Conservation (phyloP, 306 rosid genomes). For the Geum urbanum region DNA sequence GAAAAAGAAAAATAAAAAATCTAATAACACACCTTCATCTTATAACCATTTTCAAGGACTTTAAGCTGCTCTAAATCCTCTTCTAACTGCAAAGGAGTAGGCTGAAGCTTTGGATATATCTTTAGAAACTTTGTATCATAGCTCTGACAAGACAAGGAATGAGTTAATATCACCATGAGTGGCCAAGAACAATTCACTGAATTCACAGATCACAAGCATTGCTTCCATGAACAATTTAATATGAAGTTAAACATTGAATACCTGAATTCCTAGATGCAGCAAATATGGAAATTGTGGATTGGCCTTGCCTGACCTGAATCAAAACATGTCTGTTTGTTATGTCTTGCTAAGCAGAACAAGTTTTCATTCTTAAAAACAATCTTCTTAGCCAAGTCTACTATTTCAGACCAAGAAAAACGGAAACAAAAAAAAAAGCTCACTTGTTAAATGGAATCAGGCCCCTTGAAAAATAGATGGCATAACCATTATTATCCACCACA, state of each 20-base stretch:
- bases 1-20: background rate
- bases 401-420: background rate
- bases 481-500: constrained; percentile 66
- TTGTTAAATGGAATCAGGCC: constrained; percentile 91
- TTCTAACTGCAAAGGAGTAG: constrained; percentile 88
- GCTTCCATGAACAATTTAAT: background rate
- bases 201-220: background rate
- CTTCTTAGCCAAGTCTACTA: background rate
- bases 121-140: constrained; percentile 77
- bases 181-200: background rate
- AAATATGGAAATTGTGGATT: constrained; percentile 55
- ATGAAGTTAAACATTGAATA: constrained; percentile 18
- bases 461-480: constrained; percentile 92
- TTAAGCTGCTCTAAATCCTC: constrained; percentile 98
- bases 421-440: constrained; percentile 35
- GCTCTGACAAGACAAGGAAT: constrained; percentile 51
- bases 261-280: constrained; percentile 84
- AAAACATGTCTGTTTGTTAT: constrained; percentile 24
- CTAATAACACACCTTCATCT: constrained; percentile 69
- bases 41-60: constrained; percentile 96
- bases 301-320: constrained; percentile 70
- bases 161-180: constrained; percentile 8
- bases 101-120: constrained; percentile 63
- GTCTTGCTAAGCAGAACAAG: constrained; percentile 7
- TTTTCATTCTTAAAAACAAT: background rate